These are phyloP conservation scores for Rutidosis leptorrhynchoides DNA, from an alignment of 129 eudicot genomes.

Conservation along the genomic window DNA sequence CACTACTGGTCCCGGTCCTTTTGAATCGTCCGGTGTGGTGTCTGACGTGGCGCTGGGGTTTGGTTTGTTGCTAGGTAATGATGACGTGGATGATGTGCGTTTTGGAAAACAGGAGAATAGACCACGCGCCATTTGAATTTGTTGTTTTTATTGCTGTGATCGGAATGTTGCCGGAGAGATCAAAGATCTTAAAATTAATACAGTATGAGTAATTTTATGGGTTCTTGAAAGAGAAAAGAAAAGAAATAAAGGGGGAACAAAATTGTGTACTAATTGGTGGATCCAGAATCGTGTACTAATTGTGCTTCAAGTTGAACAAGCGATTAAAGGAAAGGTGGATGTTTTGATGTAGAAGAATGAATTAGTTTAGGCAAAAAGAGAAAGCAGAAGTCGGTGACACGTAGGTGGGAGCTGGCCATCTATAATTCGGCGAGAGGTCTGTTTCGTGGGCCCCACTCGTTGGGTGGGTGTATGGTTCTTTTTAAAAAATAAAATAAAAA, in stretches of 20 bases:
- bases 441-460: constrained; percentile 18
- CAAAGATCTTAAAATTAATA: neutral
- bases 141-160: constrained; percentile 21
- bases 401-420: constrained; percentile 35
- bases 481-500: no score
- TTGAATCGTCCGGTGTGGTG: constrained; percentile 43
- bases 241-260: constrained; percentile 16
- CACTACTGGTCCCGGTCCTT: constrained; percentile 54
- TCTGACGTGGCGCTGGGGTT: constrained; percentile 38
- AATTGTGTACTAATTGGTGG: constrained; percentile 7
- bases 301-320: neutral
- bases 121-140: constrained; percentile 51
- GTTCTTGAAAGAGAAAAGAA: neutral
- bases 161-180: constrained; percentile 1
- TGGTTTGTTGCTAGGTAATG: neutral
- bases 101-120: constrained; percentile 58
- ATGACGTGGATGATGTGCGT: constrained; percentile 21
- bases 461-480: neutral
- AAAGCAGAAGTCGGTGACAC: constrained; percentile 47
- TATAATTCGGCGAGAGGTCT: constrained; percentile 33
- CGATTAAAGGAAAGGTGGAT: neutral
- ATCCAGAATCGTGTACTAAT: neutral
- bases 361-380: neutral
- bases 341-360: constrained; percentile 9
- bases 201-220: neutral